Conservation (phyloP, 768 basidiomycete genomes). For the Lactarius tabidus region DNA sequence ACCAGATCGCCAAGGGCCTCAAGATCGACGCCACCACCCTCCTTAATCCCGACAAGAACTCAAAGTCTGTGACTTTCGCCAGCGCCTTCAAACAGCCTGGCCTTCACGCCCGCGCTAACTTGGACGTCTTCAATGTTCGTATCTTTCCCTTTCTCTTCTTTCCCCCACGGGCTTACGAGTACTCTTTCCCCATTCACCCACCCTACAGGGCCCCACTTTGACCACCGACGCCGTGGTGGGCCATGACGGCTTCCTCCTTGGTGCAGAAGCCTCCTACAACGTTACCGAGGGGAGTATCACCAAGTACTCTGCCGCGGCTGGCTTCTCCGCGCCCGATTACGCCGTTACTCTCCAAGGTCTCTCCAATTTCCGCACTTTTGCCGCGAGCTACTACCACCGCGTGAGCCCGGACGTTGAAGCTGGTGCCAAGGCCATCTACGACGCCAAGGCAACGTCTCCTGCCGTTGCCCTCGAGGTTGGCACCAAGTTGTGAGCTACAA, state of each 20-base stretch:
- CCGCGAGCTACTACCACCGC: conserved; percentile 97
- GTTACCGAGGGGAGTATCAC: conserved; percentile 90
- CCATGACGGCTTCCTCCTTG: conserved; percentile 95
- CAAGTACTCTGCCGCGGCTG: conserved; percentile 87
- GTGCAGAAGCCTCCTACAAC: conserved; percentile 95
- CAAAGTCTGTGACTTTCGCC: conserved; percentile 79
- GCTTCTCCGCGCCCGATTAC: conserved; percentile 96
- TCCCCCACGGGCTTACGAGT: not conserved
- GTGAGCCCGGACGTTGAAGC: conserved; percentile 90
- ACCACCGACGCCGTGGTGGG: conserved; percentile 94
- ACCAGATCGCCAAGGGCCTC: conserved; percentile 95
- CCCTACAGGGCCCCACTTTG: conserved; percentile 84
- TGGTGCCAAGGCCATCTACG: conserved; percentile 94
- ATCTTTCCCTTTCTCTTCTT: not conserved
- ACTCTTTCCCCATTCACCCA: not conserved
- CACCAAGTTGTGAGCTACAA: conserved; percentile 77
- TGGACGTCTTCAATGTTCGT: conserved; percentile 91
- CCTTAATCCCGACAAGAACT: conserved; percentile 81
- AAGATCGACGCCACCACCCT: conserved; percentile 88
- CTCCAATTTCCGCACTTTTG: conserved; percentile 90
- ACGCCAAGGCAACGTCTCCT: conserved; percentile 83
- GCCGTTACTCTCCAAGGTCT: conserved; percentile 92
- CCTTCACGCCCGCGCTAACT: conserved; percentile 82
- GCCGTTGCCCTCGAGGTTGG: conserved; percentile 93
- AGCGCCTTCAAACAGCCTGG: conserved; percentile 94